Percentiles rank a stretch among this genome's conserved stretches.
phyloP scores from a whole-genome alignment of 108 stramenopile species.

The Skeletonema potamos region DNA sequence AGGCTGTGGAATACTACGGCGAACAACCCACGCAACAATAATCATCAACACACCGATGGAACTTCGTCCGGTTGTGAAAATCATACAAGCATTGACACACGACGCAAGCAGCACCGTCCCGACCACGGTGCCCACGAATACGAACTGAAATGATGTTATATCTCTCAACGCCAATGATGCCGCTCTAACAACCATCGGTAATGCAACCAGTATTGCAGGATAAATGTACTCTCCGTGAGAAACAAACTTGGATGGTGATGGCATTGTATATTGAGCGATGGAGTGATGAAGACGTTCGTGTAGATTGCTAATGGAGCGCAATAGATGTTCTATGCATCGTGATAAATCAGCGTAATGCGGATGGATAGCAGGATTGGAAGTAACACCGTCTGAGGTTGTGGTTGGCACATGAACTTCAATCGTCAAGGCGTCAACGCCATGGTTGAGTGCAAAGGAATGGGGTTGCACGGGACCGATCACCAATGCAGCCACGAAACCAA shows the following conservation, averaged over 20 bases:
- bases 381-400: background rate
- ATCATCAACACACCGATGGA: background rate
- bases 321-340: conserved; percentile 55
- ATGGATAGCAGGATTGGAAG: conserved; percentile 33
- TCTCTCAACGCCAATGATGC: conserved; percentile 57
- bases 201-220: conserved; percentile 66
- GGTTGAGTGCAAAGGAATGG: conserved; percentile 68
- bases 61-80: background rate
- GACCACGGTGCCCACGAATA: conserved; percentile 27
- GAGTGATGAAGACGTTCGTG: conserved; percentile 91
- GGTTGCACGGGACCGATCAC: conserved; percentile 48
- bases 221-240: conserved; percentile 84
- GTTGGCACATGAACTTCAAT: conserved; percentile 47
- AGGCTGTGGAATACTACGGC: background rate
- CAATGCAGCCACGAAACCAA: conserved; percentile 42
- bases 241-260: conserved; percentile 71
- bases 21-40: background rate
- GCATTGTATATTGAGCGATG: conserved; percentile 71
- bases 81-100: conserved; percentile 6
- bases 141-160: conserved; percentile 49
- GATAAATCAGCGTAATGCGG: conserved; percentile 51
- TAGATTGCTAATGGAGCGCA: conserved; percentile 77
- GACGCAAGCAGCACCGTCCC: conserved; percentile 10
- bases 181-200: conserved; percentile 72
- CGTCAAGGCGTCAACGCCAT: conserved; percentile 82